Percentiles rank a stretch among this genome's conserved stretches.
Conservation (phyloP, 2,329 filamentous ascomycete species). For the Calonectria pseudoturangicola region DNA sequence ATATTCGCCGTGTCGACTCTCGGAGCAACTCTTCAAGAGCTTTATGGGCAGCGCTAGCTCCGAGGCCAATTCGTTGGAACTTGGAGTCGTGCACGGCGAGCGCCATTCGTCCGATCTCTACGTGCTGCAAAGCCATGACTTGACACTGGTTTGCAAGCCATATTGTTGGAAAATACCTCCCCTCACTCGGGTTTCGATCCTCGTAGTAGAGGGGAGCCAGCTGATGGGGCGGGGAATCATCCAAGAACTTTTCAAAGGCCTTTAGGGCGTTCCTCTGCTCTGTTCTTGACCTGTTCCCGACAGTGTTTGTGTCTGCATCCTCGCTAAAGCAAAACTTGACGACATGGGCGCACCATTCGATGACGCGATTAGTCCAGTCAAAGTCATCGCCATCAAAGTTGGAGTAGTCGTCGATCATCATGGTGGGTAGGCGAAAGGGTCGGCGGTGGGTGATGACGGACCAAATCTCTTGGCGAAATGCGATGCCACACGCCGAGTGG, state of each 20-base stretch:
- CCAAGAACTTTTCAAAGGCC: constrained; percentile 36
- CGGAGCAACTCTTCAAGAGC: constrained; percentile 39
- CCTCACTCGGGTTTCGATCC: constrained; percentile 33
- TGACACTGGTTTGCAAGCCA: constrained; percentile 43
- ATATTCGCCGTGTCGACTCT: constrained; percentile 37
- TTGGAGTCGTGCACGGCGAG: constrained; percentile 44
- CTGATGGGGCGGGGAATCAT: constrained; percentile 35
- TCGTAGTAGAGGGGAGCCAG: constrained; percentile 38
- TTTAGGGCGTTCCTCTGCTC: constrained; percentile 41
- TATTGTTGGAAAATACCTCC: constrained; percentile 32
- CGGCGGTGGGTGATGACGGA: constrained; percentile 41
- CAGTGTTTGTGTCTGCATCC: background rate
- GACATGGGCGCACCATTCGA: constrained; percentile 41
- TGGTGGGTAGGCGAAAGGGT: constrained; percentile 41
- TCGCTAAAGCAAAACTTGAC: constrained; percentile 43
- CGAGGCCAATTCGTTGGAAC: constrained; percentile 37
- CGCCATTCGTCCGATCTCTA: constrained; percentile 43
- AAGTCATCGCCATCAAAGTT: constrained; percentile 40
- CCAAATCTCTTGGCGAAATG: constrained; percentile 44
- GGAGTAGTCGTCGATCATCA: constrained; percentile 36
- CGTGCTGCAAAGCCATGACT: constrained; percentile 42
- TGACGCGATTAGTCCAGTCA: constrained; percentile 43
- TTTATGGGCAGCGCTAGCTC: constrained; percentile 40
- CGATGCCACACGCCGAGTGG: constrained; percentile 41
- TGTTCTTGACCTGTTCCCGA: background rate